Conservation (phyloP, 2,329 filamentous ascomycete genomes). For the Trichoderma atroviride region DNA sequence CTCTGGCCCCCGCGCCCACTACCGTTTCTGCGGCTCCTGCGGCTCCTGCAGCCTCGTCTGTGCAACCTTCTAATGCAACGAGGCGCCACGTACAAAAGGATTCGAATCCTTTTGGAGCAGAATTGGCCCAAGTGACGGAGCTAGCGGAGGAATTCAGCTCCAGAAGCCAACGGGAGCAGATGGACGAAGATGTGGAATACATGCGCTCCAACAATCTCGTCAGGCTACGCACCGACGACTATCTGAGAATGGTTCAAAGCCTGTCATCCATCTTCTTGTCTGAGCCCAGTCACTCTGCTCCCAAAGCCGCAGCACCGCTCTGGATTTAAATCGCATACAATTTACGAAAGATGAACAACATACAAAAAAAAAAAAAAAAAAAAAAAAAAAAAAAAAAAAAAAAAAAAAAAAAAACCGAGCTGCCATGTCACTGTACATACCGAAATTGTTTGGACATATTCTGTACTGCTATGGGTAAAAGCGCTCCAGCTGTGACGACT, state of each 20-base stretch:
- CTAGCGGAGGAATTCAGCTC: conserved; percentile 85
- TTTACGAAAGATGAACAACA: neutral
- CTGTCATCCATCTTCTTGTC: conserved; percentile 66
- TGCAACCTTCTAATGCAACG: conserved; percentile 40
- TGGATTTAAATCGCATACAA: conserved; percentile 51
- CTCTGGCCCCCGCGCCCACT: neutral
- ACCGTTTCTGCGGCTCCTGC: conserved; percentile 30
- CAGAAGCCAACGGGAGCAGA: conserved; percentile 58
- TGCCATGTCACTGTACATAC: conserved; percentile 15
- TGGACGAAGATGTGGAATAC: conserved; percentile 68
- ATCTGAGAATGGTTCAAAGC: conserved; percentile 76
- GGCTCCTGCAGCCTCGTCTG: conserved; percentile 37
- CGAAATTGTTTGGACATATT: conserved; percentile 13
- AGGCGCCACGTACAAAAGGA: conserved; percentile 44
- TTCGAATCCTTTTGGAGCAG: conserved; percentile 79
- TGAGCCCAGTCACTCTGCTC: conserved; percentile 38
- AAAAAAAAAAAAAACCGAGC: neutral
- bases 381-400: neutral
- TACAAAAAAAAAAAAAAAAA: neutral
- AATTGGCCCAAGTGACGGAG: conserved; percentile 90
- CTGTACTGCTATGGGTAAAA: neutral
- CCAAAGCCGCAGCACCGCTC: conserved; percentile 41
- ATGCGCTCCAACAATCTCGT: conserved; percentile 70
- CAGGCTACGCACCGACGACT: conserved; percentile 79
- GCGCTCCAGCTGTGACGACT: neutral